These are phyloP conservation scores for Phytophthora aleatoria DNA, from an alignment of 352 stramenopile genomes.

Conservation along the genomic window DNA sequence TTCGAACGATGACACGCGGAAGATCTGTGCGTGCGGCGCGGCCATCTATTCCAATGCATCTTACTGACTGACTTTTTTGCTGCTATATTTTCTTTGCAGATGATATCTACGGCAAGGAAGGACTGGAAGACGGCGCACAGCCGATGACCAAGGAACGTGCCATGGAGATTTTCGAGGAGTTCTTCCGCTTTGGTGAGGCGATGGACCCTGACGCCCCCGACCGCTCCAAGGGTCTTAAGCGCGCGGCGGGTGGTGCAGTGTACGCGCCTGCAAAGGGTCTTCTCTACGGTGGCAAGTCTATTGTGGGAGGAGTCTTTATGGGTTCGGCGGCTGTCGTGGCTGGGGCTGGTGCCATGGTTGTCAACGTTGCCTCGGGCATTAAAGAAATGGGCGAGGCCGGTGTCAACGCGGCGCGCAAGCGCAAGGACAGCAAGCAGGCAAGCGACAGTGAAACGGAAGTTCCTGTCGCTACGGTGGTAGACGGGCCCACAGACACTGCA, in stretches of 20 bases:
- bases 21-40: constrained; percentile 75
- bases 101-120: constrained; percentile 91
- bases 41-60: neutral
- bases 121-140: constrained; percentile 82
- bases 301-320: constrained; percentile 86
- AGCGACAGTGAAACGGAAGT: constrained; percentile 49
- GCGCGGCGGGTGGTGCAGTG: constrained; percentile 74
- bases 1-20: constrained; percentile 88
- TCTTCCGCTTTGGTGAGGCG: constrained; percentile 83
- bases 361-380: constrained; percentile 80
- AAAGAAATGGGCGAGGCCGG: constrained; percentile 89
- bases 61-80: constrained; percentile 17
- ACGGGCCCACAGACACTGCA: constrained; percentile 14
- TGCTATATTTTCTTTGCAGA: constrained; percentile 49
- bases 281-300: constrained; percentile 83
- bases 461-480: constrained; percentile 22
- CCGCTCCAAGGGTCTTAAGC: constrained; percentile 77
- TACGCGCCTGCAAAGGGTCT: constrained; percentile 85
- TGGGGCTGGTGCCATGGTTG: constrained; percentile 76
- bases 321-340: constrained; percentile 74
- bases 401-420: constrained; percentile 73
- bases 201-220: constrained; percentile 86
- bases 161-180: constrained; percentile 87
- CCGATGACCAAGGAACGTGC: constrained; percentile 86
- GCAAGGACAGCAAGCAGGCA: constrained; percentile 52